phyloP scores from a whole-genome alignment of 208 protist genomes.

The Wallacemonas sp. region DNA sequence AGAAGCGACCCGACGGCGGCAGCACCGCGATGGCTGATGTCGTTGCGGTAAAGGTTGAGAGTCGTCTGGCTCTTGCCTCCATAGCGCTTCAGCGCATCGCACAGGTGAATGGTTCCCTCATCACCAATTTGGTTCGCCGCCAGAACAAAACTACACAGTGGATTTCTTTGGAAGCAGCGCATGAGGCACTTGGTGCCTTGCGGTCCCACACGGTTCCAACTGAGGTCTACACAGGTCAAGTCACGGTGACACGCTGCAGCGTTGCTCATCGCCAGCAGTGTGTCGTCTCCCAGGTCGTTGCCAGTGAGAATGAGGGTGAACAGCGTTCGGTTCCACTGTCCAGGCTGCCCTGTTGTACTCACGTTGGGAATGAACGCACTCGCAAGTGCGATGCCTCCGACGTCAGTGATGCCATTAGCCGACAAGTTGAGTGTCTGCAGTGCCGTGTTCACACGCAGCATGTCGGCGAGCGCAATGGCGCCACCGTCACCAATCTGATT shows the following conservation, averaged over 20 bases:
- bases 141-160: constrained; percentile 68
- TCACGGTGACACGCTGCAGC: constrained; percentile 83
- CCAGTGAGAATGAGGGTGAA: constrained; percentile 66
- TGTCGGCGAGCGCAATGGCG: constrained; percentile 57
- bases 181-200: constrained; percentile 76
- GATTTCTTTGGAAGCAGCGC: constrained; percentile 77
- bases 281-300: constrained; percentile 77
- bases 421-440: constrained; percentile 76
- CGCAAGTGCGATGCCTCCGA: constrained; percentile 82
- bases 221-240: constrained; percentile 70
- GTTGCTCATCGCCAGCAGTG: constrained; percentile 82
- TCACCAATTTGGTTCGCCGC: constrained; percentile 78
- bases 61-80: constrained; percentile 57
- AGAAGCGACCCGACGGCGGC: constrained; percentile 66
- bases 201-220: constrained; percentile 79
- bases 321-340: constrained; percentile 82
- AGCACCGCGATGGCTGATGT: constrained; percentile 59
- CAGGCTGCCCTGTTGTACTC: constrained; percentile 68
- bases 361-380: constrained; percentile 85
- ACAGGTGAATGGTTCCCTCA: constrained; percentile 55
- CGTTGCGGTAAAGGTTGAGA: constrained; percentile 78
- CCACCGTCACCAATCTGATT: constrained; percentile 78
- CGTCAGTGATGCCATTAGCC: constrained; percentile 75
- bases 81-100: constrained; percentile 65
- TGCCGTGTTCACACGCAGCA: constrained; percentile 60